Base-by-base conservation (phyloP, 1,284 basidiomycete genomes). In the Ustilago lituana region DNA sequence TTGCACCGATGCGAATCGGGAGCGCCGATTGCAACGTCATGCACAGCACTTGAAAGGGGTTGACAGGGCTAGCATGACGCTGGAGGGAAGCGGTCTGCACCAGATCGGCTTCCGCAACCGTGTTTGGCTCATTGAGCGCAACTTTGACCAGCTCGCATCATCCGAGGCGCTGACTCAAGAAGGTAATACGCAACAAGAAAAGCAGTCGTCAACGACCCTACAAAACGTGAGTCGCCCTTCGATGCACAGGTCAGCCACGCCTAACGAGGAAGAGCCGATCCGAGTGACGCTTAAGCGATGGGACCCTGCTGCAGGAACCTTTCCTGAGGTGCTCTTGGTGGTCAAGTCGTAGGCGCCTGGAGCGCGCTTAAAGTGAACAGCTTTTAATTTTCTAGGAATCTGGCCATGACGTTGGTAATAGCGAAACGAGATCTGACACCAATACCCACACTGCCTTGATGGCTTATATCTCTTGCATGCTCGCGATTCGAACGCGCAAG, bases 21-120 rank as follows among this genome's bases (percentile, higher is more conserved):
- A 65, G 15, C 61, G 66, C 12, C 46, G 60, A 24, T 11, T 44
- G 17, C 64, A 45, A 10, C 44, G 62, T 24, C 50, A 43, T n/a
- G 31, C 35, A 8, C 43, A 40, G 26, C 36, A 48, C 17, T 15
- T 46, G 19, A 45, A 54, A 27, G 41, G 41, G 3, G 39, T 7
- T 2, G 0, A 17, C 23, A 26, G 24, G 3, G 41, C 8, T 5
- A 32, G 17, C 22, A 20, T 44, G 53, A 15, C 46, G 40, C 5
- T 14, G 12, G 48, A 45, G 15, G 65, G 68, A 2, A 60, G 37
- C 24, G 56, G 62, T 9, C 49, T 81, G 23, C 46, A 53, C 22
- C 77, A 80, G 48, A 66, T 81, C 35, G 79, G 79, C 0, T 79
- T 79, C 52, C 63, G 75, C 10, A 78, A 81, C 52, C 73, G 76